phyloP scores from a whole-genome alignment of 202 grass and related monocot genomes.

The Setaria viridis region DNA sequence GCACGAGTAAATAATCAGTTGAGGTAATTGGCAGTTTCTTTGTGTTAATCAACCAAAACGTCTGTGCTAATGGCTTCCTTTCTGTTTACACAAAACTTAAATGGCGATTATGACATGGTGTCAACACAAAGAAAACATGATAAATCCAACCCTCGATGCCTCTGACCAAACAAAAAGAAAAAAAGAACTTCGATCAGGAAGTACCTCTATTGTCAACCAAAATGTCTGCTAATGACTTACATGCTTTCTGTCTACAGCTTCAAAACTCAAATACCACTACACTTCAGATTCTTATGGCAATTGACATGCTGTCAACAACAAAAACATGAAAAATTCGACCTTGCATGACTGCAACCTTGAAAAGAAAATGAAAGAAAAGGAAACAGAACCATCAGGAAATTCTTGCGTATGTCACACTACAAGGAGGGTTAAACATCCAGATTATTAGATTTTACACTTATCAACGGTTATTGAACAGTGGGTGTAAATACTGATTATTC shows the following conservation, averaged over 20 bases:
- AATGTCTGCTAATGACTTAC: background rate
- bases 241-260: slow-evolving; percentile 3
- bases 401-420: background rate
- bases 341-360: background rate
- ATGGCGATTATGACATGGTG: background rate
- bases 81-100: background rate
- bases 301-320: slow-evolving; percentile 16
- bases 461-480: slow-evolving; percentile 28
- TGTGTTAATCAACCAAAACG: background rate
- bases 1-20: background rate
- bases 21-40: background rate
- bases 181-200: background rate
- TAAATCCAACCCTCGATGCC: background rate
- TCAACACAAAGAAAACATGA: background rate
- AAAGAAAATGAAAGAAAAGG: background rate
- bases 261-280: background rate
- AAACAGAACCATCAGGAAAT: background rate
- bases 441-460: slow-evolving; percentile 61
- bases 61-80: background rate
- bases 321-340: background rate
- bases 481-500: slow-evolving; percentile 38
- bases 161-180: background rate
- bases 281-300: background rate
- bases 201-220: slow-evolving; percentile 14
- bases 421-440: slow-evolving; percentile 20